Evolutionary conservation across 1,284 basidiomycete genomes (phyloP).

Genomic region (Leccinum ponderosum): DNA sequence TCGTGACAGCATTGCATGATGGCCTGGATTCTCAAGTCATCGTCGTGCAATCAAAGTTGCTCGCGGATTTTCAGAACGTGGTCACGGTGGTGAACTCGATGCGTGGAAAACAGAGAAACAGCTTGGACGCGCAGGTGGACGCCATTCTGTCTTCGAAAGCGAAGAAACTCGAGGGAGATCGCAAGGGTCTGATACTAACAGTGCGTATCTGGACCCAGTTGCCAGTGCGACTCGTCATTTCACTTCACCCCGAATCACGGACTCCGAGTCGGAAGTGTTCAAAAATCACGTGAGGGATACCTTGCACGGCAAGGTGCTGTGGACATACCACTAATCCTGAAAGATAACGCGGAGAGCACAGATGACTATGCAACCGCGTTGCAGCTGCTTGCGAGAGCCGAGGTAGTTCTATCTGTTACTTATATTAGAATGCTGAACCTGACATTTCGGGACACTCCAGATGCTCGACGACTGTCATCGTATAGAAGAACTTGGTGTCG

Average conservation of each 20-base stretch:
- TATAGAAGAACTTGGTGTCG: conserved; percentile 83
- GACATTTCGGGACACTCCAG: conserved; percentile 58
- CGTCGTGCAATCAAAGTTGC: conserved; percentile 66
- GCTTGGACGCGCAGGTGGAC: conserved; percentile 68
- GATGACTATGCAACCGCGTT: conserved; percentile 67
- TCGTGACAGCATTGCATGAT: conserved; percentile 62
- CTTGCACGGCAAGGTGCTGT: conserved; percentile 70
- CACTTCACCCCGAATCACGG: not conserved
- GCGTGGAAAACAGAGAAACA: conserved; percentile 61
- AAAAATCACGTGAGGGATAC: conserved; percentile 62
- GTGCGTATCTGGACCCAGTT: conserved; percentile 31
- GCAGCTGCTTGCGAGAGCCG: conserved; percentile 55
- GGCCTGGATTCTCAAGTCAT: conserved; percentile 62
- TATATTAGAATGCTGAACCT: conserved; percentile 6
- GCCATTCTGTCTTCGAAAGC: conserved; percentile 59
- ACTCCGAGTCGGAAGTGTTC: conserved; percentile 49
- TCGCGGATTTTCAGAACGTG: conserved; percentile 56
- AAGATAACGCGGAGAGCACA: conserved; percentile 57
- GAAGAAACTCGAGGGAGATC: conserved; percentile 42
- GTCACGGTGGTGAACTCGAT: conserved; percentile 36
- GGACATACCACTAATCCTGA: conserved; percentile 65
- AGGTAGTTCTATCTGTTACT: conserved; percentile 40
- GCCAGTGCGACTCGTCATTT: not conserved
- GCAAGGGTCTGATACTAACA: conserved; percentile 42
- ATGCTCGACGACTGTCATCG: conserved; percentile 65